Conservation (phyloP, 140 eudicot species). For the Oenanthe javanica region DNA sequence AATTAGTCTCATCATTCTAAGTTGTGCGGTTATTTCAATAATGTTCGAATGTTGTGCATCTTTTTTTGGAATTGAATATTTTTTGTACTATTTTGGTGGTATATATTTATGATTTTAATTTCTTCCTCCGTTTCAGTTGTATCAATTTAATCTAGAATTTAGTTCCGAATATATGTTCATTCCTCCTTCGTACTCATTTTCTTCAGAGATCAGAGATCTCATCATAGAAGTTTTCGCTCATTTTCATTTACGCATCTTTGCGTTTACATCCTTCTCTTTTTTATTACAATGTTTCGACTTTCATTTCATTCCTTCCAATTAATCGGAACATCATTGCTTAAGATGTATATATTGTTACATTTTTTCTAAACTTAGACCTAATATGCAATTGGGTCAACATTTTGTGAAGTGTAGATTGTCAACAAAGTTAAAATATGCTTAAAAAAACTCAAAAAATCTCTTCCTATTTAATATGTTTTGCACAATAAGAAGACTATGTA, state of each 20-base stretch:
- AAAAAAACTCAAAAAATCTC: neutral
- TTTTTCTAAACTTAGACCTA: neutral
- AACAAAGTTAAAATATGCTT: neutral
- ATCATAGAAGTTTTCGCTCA: neutral
- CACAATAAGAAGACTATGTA: neutral
- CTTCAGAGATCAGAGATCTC: neutral
- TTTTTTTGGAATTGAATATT: no score
- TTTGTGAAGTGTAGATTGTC: neutral
- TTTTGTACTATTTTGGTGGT: neutral
- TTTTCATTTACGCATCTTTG: neutral
- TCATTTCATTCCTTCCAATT: neutral
- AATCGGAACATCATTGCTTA: neutral
- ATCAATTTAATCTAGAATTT: neutral
- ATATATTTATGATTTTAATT: neutral
- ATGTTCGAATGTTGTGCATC: neutral
- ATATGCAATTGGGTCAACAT: neutral
- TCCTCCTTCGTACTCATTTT: neutral
- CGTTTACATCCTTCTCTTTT: neutral
- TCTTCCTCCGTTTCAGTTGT: neutral
- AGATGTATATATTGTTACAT: neutral
- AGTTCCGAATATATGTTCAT: neutral
- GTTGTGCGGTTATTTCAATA: neutral
- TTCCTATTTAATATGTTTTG: neutral
- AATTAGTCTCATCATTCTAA: neutral
- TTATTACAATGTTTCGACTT: no score